Evolutionary conservation across 2,329 filamentous ascomycete genomes (phyloP).

Genomic region (Arthrobotrys conoides): DNA sequence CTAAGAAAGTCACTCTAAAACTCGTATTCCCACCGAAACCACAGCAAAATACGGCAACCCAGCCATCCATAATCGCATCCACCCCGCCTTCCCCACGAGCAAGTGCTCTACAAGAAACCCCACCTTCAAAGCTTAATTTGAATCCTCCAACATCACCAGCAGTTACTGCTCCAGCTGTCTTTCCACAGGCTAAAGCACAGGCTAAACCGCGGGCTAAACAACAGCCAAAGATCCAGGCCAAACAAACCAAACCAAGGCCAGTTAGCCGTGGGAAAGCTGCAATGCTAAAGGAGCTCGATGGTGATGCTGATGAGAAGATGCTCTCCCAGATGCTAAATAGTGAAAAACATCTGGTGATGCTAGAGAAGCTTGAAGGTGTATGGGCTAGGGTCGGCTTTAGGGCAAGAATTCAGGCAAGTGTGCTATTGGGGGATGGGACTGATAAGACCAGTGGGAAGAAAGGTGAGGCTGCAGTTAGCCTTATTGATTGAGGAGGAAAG

Average conservation of each 20-base stretch:
- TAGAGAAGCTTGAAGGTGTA: constrained; percentile 49
- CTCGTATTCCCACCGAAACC: not conserved
- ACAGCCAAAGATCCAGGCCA: not conserved
- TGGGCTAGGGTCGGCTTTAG: constrained; percentile 42
- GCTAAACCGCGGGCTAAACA: not conserved
- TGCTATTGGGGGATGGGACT: constrained; percentile 7
- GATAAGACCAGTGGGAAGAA: not conserved
- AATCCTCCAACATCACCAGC: not conserved
- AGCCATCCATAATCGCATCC: not conserved
- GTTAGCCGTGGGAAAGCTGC: constrained; percentile 7
- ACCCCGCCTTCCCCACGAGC: not conserved
- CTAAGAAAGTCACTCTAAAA: not conserved
- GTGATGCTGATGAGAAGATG: constrained; percentile 39
- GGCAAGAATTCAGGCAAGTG: constrained; percentile 23
- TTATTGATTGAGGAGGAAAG: not conserved
- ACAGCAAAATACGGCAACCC: not conserved
- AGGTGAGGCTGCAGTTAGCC: not conserved
- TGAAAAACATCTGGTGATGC: constrained; percentile 53
- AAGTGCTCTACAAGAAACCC: not conserved
- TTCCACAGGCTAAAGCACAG: not conserved
- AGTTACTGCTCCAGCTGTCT: too few relatives aligned
- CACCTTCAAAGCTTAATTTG: constrained; percentile 10
- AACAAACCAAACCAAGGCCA: not conserved
- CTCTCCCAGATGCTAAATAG: constrained; percentile 50
- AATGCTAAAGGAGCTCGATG: constrained; percentile 17